Evolutionary conservation across 352 stramenopile species (phyloP), one percentile per base, ranked within the genome.

Genomic region (Phytophthora chlamydospora): DNA sequence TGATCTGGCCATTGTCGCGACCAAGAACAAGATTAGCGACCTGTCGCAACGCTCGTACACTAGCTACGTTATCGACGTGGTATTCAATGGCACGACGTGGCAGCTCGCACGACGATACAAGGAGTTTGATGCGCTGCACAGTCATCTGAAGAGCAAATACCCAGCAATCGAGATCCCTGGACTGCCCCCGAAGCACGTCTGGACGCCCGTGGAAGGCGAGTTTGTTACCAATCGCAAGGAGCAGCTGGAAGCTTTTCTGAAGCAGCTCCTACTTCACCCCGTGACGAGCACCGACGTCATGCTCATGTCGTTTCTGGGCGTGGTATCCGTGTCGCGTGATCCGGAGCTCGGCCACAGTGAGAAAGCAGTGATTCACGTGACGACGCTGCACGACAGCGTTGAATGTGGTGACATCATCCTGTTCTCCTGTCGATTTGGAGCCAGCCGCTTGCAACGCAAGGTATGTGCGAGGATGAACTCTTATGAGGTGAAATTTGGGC

Each of bases 11-110:
- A 91, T 95, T 41, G 63, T 76, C 0, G 52, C 61, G n/a, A 89
- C 78, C n/a, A 86, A 87, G 53, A 91, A 72, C 60, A 91, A 88
- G 66, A 64, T 91, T 19, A 95, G 85, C 55, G 85, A 95, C 54
- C 62, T 95, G 0, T 90, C 85, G 3, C 79, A 90, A 45, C 77
- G 79, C 8, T 61, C 68, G 24, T 94, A 89, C 58, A 94, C 85
- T 0, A 64, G 65, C 31, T 95, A 95, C 63, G 50, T 76, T 36
- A 81, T 95, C 47, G 77, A 90, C 40, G 73, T 95, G 13, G 50
- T 64, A 6, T 95, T 88, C 62, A 88, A 89, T 31, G 78, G 77
- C 43, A 76, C 90, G 43, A 74, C 64, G 38, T 95, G 85, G 85
- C 76, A 88, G 47, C 72, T 93, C 14, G 55, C 73, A 12, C 67